Evolutionary conservation across 305 asterid genomes (phyloP), one percentile per base, ranked within the genome.

Genomic region (Plantago coronopus): DNA sequence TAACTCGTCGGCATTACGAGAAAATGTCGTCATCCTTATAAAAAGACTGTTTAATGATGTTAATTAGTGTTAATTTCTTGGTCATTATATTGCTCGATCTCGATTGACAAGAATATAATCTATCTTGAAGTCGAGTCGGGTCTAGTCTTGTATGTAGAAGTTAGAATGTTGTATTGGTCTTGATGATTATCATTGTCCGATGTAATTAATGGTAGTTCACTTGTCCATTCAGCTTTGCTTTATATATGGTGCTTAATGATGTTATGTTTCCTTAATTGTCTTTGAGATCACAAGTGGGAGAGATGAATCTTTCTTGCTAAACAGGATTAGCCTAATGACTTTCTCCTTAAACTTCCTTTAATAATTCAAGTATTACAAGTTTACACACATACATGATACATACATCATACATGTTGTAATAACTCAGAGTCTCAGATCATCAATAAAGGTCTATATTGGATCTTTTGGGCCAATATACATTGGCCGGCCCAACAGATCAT

Each of bases 231-330:
- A 38, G 44, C 23, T 48, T 68, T 61, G 65, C 31, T 68, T 44
- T 51, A 34, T 11, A 42, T 65, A 63, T 59, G 57, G 72, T 61
- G 68, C 60, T 58, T 69, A 56, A 74, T 65, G 63, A 53, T 54
- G 19, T 49, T 59, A 44, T 51, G 48, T 49, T 73, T 42, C 38
- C 59, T 63, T 73, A 50, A 62, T 58, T 63, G 48, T 61, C 34
- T 63, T 72, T 48, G 10, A 27, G 18, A 45, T 46, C 22, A 38
- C 22, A 46, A 63, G 70, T 57, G 42, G 42, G n/a, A 27, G 73
- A 53, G 61, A 19, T 68, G 46, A 12, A 48, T 60, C 70, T 45
- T 63, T 49, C 69, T 63, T 63, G 22, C 17, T 37, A 57, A 63
- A n/a, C 54, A 31, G 62, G 64, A 67, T 67, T 67, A 67, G 18